Evolutionary conservation across 73 alveolate genomes (phyloP).

Genomic region (Paramecium sonneborni): DNA sequence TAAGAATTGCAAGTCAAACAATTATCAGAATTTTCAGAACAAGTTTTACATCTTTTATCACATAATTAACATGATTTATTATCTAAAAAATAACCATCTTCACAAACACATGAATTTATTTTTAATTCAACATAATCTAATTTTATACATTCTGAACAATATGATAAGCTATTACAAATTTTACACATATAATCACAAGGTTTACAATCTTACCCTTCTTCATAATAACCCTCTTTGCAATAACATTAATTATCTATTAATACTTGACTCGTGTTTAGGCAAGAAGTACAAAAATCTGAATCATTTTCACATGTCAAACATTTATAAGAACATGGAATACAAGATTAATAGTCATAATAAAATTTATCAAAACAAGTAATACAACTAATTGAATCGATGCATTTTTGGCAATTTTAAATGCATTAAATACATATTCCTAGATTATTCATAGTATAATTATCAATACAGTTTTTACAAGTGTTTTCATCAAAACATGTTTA

Average conservation of each 20-base stretch:
- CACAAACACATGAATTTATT: not conserved
- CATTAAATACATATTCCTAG: not conserved
- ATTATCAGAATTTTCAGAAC: not conserved
- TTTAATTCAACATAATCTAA: not conserved
- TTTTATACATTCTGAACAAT: not conserved
- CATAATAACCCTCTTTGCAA: not conserved
- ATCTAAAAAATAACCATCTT: not conserved
- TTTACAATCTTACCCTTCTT: not conserved
- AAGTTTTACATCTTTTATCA: not conserved
- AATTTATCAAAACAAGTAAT: not conserved
- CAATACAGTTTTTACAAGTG: not conserved
- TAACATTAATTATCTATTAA: not conserved
- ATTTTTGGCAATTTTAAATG: not conserved
- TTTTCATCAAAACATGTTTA: not conserved
- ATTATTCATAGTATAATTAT: not conserved
- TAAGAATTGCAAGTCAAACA: not conserved
- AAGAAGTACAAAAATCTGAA: not conserved
- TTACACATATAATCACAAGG: not conserved
- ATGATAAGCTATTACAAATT: not conserved
- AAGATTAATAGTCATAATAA: not conserved
- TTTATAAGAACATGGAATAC: not conserved
- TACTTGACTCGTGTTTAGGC: not conserved
- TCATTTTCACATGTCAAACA: not conserved
- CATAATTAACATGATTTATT: not conserved
- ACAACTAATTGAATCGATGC: not conserved